Evolutionary conservation across 1,284 basidiomycete species (phyloP).

Genomic region (Ceratobasidium sp.): DNA sequence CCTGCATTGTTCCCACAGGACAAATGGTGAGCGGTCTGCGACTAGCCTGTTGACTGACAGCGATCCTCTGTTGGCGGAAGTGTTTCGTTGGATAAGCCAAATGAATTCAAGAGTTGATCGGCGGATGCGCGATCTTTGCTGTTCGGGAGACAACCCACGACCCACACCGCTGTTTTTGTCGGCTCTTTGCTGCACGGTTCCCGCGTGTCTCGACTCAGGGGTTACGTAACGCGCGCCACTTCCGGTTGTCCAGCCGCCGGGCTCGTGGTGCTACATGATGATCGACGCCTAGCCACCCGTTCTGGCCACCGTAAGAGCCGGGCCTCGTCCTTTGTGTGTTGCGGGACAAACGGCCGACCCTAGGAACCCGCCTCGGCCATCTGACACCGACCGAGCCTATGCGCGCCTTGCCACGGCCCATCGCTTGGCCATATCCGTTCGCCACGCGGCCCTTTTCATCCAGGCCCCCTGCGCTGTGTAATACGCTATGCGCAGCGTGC

Average conservation of each 20-base stretch:
- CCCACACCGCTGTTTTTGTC: background rate
- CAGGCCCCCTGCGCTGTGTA: background rate
- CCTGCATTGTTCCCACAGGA: background rate
- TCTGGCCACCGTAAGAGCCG: background rate
- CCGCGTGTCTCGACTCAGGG: conserved; percentile 6
- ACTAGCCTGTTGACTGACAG: background rate
- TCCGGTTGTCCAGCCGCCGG: conserved; percentile 1
- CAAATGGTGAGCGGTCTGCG: conserved; percentile 4
- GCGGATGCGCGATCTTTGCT: conserved; percentile 11
- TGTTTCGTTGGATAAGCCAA: background rate
- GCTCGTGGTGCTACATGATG: background rate
- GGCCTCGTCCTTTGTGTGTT: conserved; percentile 13
- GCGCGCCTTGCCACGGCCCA: conserved; percentile 24
- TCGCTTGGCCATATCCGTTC: background rate
- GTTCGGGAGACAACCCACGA: background rate
- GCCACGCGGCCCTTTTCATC: conserved; percentile 3
- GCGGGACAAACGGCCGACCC: conserved; percentile 5
- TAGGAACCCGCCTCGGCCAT: background rate
- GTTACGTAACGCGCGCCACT: conserved; percentile 9
- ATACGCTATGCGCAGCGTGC: conserved; percentile 3
- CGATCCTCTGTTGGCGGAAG: background rate
- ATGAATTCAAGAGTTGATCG: conserved; percentile 21
- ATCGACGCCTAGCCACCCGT: background rate
- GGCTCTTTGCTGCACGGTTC: no score
- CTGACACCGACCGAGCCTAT: conserved; percentile 1